Evolutionary conservation across 2,329 filamentous ascomycete species (phyloP).

Genomic region (Parastagonospora nodorum): DNA sequence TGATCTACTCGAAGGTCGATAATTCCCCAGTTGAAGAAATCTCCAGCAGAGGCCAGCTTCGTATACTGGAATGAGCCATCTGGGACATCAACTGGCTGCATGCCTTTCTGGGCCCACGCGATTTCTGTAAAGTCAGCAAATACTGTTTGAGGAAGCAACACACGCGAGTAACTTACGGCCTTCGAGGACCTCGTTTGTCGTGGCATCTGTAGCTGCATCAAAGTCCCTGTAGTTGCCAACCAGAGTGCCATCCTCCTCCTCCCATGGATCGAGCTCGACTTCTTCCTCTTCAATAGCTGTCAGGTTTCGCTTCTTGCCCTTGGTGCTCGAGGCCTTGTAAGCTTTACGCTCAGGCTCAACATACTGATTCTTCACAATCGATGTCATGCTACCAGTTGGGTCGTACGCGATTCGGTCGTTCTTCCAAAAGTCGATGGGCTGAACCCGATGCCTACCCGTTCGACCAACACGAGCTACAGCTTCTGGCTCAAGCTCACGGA

Average conservation of each 20-base stretch:
- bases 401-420: slow-evolving; percentile 79
- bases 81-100: slow-evolving; percentile 63
- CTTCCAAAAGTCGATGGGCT: slow-evolving; percentile 83
- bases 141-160: not conserved
- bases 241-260: slow-evolving; percentile 68
- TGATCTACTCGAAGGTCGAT: slow-evolving; percentile 85
- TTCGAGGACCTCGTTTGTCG: slow-evolving; percentile 57
- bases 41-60: slow-evolving; percentile 64
- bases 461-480: slow-evolving; percentile 50
- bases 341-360: slow-evolving; percentile 47
- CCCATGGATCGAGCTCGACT: slow-evolving; percentile 70
- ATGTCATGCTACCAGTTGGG: slow-evolving; percentile 71
- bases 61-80: slow-evolving; percentile 82
- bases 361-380: slow-evolving; percentile 76
- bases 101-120: slow-evolving; percentile 62
- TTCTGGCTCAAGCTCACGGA: slow-evolving; percentile 40
- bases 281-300: slow-evolving; percentile 57
- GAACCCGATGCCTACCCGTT: slow-evolving; percentile 77
- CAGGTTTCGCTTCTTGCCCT: slow-evolving; percentile 35
- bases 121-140: slow-evolving; percentile 54
- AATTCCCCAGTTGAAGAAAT: slow-evolving; percentile 88
- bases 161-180: slow-evolving; percentile 40
- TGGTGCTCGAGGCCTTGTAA: slow-evolving; percentile 35
- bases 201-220: slow-evolving; percentile 63
- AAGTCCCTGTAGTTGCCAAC: slow-evolving; percentile 68